phyloP scores from a whole-genome alignment of 768 basidiomycete species.

The Cystofilobasidium ferigula region DNA sequence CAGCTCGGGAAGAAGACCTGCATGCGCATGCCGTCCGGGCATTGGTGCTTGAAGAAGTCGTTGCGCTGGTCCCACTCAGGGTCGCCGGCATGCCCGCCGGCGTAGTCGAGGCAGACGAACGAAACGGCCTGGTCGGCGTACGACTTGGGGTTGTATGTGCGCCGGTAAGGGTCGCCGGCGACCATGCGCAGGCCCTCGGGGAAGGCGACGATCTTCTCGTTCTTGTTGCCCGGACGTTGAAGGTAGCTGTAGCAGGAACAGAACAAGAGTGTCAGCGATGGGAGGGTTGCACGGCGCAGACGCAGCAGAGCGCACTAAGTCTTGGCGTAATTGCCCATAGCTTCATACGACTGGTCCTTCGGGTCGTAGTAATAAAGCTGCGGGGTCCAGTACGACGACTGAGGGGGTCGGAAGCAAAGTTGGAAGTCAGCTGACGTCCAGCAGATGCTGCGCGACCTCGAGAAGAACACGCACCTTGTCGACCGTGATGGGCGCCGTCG shows the following conservation, averaged over 20 bases:
- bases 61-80: neutral
- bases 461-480: neutral
- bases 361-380: constrained; percentile 30
- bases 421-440: neutral
- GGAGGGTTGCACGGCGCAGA: too few relatives aligned
- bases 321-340: constrained; percentile 31
- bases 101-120: constrained; percentile 43
- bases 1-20: constrained; percentile 39
- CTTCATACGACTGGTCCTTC: constrained; percentile 31
- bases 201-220: constrained; percentile 37
- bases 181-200: constrained; percentile 28
- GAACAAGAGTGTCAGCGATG: neutral
- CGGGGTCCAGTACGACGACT: constrained; percentile 28
- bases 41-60: constrained; percentile 37
- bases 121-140: constrained; percentile 41
- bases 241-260: neutral
- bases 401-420: neutral
- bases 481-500: neutral
- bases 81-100: neutral
- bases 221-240: constrained; percentile 29
- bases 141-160: constrained; percentile 44
- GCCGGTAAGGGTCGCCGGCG: constrained; percentile 38
- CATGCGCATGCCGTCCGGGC: constrained; percentile 37
- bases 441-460: neutral
- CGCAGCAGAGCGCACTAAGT: constrained; percentile 19